A percentile compares a stretch with the other conserved stretches of the same genome.
Conservation (phyloP, 768 basidiomycete genomes). For the Cystofilobasidium capitatum region DNA sequence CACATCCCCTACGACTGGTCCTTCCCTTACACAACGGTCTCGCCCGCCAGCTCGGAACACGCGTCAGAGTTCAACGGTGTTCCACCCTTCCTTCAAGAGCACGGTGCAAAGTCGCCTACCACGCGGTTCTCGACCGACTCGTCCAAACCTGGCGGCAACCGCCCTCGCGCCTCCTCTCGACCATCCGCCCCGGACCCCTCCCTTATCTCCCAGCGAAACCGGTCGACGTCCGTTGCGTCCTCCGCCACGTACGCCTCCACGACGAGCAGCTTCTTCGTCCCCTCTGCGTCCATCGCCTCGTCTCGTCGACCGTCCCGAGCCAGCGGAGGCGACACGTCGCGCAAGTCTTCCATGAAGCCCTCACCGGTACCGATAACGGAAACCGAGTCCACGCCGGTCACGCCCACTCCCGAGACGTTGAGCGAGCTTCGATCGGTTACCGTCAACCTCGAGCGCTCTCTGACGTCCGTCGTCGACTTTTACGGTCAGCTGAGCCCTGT, state of each 20-base stretch:
- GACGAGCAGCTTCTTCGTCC: not conserved
- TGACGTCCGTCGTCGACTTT: not conserved
- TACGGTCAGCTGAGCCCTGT: not conserved
- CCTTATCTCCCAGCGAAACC: not conserved
- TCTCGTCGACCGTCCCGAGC: not conserved
- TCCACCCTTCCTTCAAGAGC: too few species aligned
- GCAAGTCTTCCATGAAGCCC: not conserved
- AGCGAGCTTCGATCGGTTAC: not conserved
- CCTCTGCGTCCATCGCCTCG: not conserved
- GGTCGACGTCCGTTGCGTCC: not conserved
- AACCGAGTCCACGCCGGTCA: not conserved
- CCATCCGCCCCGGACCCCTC: not conserved
- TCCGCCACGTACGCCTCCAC: not conserved
- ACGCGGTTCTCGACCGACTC: not conserved
- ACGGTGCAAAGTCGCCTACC: not conserved
- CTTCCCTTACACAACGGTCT: not conserved
- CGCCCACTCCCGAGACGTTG: not conserved
- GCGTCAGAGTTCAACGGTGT: too few species aligned
- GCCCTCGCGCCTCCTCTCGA: not conserved
- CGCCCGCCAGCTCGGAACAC: not conserved
- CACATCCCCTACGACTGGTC: constrained; percentile 1
- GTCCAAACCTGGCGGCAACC: not conserved
- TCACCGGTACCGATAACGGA: not conserved
- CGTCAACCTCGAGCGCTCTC: not conserved
- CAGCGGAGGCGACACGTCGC: not conserved